phyloP scores from a whole-genome alignment of 2,329 filamentous ascomycete species.

The Tolypocladium endophyticum region DNA sequence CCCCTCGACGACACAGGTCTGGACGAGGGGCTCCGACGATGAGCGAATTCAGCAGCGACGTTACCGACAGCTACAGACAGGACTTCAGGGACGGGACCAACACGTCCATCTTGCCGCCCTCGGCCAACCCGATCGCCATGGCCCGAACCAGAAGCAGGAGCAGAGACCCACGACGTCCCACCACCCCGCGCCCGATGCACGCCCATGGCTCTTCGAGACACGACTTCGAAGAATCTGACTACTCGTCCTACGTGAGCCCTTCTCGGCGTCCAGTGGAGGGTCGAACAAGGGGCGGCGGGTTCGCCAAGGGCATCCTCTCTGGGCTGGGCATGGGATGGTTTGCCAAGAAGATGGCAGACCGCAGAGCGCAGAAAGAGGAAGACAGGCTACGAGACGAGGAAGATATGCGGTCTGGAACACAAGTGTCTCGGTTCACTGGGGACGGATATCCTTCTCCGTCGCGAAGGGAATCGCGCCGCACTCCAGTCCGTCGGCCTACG shows the following conservation, averaged over 20 bases:
- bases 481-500: constrained; percentile 17
- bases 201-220: constrained; percentile 30
- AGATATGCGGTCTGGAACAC: constrained; percentile 47
- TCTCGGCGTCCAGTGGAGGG: constrained; percentile 44
- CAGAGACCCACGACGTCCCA: constrained; percentile 26
- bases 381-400: constrained; percentile 38
- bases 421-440: constrained; percentile 56
- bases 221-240: constrained; percentile 43
- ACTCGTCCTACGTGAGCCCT: constrained; percentile 51
- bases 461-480: constrained; percentile 22
- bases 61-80: constrained; percentile 21
- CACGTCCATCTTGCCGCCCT: constrained; percentile 35
- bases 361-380: constrained; percentile 36
- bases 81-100: constrained; percentile 13
- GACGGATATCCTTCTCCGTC: constrained; percentile 49
- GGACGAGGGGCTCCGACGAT: constrained; percentile 25
- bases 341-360: constrained; percentile 51
- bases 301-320: constrained; percentile 48
- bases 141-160: constrained; percentile 35
- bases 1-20: constrained; percentile 38
- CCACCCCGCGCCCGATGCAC: constrained; percentile 37
- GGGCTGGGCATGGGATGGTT: constrained; percentile 60
- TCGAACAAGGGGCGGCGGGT: constrained; percentile 30
- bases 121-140: constrained; percentile 30
- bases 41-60: constrained; percentile 44